Evolutionary conservation across 106 monocot species (phyloP).

Genomic region (Dactylorhiza incarnata): DNA sequence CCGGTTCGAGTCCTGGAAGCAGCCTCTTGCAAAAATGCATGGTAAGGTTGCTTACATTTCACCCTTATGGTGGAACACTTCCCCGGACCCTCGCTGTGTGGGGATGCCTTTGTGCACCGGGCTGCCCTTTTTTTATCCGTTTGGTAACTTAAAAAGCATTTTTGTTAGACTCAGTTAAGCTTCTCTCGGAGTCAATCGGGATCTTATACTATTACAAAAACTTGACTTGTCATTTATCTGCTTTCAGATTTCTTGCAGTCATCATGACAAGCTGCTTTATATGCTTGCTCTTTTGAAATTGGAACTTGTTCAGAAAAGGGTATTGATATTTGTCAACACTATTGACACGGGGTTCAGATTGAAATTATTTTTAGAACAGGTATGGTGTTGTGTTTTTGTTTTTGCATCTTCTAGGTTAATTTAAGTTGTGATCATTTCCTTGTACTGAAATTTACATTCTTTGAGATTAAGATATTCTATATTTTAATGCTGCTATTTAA

Average conservation of each 20-base stretch:
- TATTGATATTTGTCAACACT: conserved; percentile 89
- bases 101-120: no score
- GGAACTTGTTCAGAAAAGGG: conserved; percentile 77
- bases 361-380: conserved; percentile 87
- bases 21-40: no score
- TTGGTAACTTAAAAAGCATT: neutral
- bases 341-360: conserved; percentile 76
- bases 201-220: conserved; percentile 2
- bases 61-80: no score
- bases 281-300: conserved; percentile 65
- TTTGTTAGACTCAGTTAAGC: neutral
- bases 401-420: neutral
- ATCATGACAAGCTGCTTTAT: conserved; percentile 72
- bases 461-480: neutral
- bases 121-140: no score
- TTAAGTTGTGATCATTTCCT: neutral
- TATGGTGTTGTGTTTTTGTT: conserved; percentile 8
- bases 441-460: neutral
- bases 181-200: neutral
- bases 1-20: no score
- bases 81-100: no score
- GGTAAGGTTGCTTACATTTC: no score
- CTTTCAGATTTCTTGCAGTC: conserved; percentile 66
- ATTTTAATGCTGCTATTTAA: neutral
- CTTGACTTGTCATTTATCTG: neutral